Evolutionary conservation across 805 yeast species (phyloP).

Genomic region (Blastobotrys robertii): DNA sequence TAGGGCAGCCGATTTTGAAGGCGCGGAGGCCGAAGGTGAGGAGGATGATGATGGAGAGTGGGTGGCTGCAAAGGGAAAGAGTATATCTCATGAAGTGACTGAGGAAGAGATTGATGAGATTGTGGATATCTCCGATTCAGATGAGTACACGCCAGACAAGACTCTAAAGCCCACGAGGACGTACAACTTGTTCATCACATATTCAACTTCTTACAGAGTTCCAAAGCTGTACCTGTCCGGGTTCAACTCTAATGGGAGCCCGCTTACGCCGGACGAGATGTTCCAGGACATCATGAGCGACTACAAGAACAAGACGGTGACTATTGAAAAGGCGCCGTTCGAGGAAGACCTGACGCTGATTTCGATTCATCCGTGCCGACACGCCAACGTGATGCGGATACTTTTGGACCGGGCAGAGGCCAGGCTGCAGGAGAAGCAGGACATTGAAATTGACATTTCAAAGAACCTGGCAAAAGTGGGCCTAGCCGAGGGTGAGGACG

Average conservation of each 20-base stretch:
- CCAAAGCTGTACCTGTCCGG: constrained; percentile 93
- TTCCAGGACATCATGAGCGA: constrained; percentile 89
- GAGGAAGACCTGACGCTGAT: constrained; percentile 61
- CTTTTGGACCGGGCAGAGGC: constrained; percentile 63
- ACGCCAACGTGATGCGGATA: constrained; percentile 88
- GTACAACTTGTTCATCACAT: constrained; percentile 84
- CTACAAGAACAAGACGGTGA: constrained; percentile 90
- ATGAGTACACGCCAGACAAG: constrained; percentile 15
- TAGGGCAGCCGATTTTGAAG: constrained; percentile 46
- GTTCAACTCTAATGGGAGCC: constrained; percentile 71
- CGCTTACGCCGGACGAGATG: constrained; percentile 81
- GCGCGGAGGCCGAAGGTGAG: constrained; percentile 32
- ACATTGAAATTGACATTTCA: constrained; percentile 13
- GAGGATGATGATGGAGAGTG: constrained; percentile 30
- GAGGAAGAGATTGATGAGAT: constrained; percentile 13
- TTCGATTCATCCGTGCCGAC: constrained; percentile 93
- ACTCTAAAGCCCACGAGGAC: constrained; percentile 35
- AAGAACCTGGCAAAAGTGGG: constrained; percentile 40
- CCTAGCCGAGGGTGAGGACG: constrained; percentile 33
- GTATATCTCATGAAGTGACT: background rate
- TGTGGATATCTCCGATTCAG: constrained; percentile 16
- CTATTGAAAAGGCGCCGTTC: constrained; percentile 89
- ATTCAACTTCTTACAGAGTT: constrained; percentile 90
- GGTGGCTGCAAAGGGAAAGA: constrained; percentile 7
- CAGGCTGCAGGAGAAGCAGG: constrained; percentile 22